Base-by-base conservation (phyloP, 306 rosid genomes). In the Corylus heterophylla region DNA sequence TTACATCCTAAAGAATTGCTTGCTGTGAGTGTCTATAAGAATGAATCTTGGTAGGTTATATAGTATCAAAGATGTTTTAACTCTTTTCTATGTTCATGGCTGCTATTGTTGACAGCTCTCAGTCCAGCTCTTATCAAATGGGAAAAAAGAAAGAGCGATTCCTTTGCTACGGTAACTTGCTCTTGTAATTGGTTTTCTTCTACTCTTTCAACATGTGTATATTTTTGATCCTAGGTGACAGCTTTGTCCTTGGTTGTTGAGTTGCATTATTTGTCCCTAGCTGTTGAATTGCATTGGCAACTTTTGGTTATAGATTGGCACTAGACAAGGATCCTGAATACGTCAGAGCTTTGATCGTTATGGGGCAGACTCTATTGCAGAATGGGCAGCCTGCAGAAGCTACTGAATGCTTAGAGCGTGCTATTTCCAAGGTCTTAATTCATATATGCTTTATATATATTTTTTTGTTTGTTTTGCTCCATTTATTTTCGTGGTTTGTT, bases 311-410 rank as follows among this genome's bases (percentile, higher is more conserved):
- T 86, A 95, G 98, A 80, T 81, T 80, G 77, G 93, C 91, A 78
- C 97, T 95, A 80, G 88, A 89, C 69, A 92, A 95, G 88, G 98
- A 95, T 76, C 98, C 98, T 42, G 97, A 90, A 63, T 84, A 85
- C 54, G 74, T 78, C 18, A 82, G 88, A 76, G 98, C 95, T 81
- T 79, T 95, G 80, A 88, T 92, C 79, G 82, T 92, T 78, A 81
- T 95, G 91, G 98, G 98, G 67, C 96, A 89, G 73, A 81, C 89
- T 77, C 89, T 85, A 39, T 83, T 92, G 85, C 92, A 91, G 87
- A 86, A 89, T 86, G 87, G 85, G 54, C 82, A 52, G 74, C 77
- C 68, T 72, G 87, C 77, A 73, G 97, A 95, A 84, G 97, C 98
- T 76, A 77, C 75, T 1, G 79, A 74, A 49, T 85, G 83, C 87